Evolutionary conservation across 306 rosid species (phyloP).

Genomic region (Pterocarpus santalinus): DNA sequence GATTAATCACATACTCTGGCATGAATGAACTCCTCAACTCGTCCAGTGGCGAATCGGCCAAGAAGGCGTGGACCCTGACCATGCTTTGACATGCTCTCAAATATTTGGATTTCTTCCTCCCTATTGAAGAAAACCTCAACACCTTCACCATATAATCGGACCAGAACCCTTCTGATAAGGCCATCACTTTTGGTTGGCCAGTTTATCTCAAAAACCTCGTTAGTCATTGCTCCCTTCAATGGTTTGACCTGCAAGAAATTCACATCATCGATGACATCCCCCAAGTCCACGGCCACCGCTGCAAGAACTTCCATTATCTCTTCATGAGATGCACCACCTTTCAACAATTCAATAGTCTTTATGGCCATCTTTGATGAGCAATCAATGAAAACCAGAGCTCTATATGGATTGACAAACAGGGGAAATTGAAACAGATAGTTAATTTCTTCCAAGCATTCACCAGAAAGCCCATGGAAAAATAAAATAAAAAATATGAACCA

Average conservation of each 20-base stretch:
- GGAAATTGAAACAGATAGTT: conserved; percentile 30
- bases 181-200: conserved; percentile 78
- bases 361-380: conserved; percentile 57
- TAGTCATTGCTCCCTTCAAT: conserved; percentile 84
- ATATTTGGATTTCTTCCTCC: conserved; percentile 73
- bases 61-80: conserved; percentile 90
- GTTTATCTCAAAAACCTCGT: conserved; percentile 70
- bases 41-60: conserved; percentile 67
- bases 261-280: conserved; percentile 74
- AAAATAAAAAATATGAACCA: conserved; percentile 18
- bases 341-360: conserved; percentile 56
- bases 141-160: conserved; percentile 82
- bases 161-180: conserved; percentile 61
- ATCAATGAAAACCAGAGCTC: conserved; percentile 15
- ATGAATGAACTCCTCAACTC: conserved; percentile 85
- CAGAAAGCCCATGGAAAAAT: neutral
- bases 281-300: conserved; percentile 69
- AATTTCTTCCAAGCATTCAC: conserved; percentile 7
- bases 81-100: conserved; percentile 72
- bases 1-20: conserved; percentile 65
- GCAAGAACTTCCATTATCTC: conserved; percentile 70
- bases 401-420: conserved; percentile 13
- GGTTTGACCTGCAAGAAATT: conserved; percentile 59
- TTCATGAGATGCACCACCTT: conserved; percentile 55
- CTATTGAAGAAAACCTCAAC: conserved; percentile 82